Percentiles rank a stretch among this genome's conserved stretches.
phyloP scores from a whole-genome alignment of 1,284 basidiomycete species.

The Cystobasidiaceae sp. region DNA sequence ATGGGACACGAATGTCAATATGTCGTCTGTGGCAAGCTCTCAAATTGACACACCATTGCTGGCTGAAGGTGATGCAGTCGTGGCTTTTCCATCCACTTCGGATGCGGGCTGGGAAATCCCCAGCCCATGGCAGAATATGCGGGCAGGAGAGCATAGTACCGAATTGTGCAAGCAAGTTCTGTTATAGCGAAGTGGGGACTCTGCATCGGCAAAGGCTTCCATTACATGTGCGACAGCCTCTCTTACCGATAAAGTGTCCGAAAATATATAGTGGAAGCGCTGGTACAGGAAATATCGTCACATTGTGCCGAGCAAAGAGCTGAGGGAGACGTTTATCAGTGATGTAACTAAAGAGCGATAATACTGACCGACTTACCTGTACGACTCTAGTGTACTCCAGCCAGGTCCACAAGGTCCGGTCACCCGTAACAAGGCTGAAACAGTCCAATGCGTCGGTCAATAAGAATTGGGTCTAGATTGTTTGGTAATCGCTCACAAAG shows the following conservation, averaged over 20 bases:
- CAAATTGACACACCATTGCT: background rate
- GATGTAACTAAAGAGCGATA: background rate
- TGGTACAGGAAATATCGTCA: background rate
- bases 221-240: background rate
- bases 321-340: background rate
- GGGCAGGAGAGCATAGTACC: conserved; percentile 10
- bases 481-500: conserved; percentile 1
- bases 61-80: conserved; percentile 18
- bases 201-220: background rate
- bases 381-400: conserved; percentile 6
- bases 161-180: conserved; percentile 1
- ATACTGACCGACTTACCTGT: background rate
- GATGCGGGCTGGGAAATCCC: background rate
- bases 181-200: background rate
- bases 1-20: background rate
- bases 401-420: conserved; percentile 18
- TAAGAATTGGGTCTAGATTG: background rate
- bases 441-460: background rate
- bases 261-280: conserved; percentile 10
- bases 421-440: conserved; percentile 21
- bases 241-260: conserved; percentile 11
- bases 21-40: no score
- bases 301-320: conserved; percentile 11
- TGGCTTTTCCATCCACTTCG: conserved; percentile 17
- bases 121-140: background rate